Base-by-base conservation (phyloP, 805 yeast species). In the Kluyveromyces starmeri region DNA sequence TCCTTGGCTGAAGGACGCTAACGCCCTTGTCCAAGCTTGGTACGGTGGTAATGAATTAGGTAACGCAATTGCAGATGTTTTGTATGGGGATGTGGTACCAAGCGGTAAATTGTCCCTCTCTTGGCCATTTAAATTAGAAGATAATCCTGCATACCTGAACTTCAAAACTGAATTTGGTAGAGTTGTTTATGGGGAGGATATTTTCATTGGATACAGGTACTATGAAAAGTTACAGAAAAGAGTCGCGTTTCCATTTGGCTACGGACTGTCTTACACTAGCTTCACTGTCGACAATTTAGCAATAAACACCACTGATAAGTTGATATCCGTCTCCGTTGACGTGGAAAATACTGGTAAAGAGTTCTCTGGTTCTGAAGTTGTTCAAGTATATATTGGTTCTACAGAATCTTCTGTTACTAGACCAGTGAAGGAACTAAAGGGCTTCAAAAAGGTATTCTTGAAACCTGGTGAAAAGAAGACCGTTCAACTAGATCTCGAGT, bases 111-210 rank as follows among this genome's bases (percentile, higher is more conserved):
- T 75, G 36, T 59, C 79, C 2, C 49, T 75, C 41, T 58, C 78
- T 4, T 74, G 69, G 67, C 81, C 82, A 22, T 49, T 59, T 36
- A 62, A 54, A 41, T 44, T 62, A 30, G 64, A 69, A 44, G 78
- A 75, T 52, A 73, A 69, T 42, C 81, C 82, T 9, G 65, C 79
- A 0, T 75, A 51, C 53, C 53, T 72, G 46, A 72, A 67, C 55
- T 73, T 59, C 58, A 58, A 59, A 20, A 59, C 75, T 7, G 68
- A 68, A 46, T 64, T 64, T 47, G 80, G 81, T 28, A 56, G 67
- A 34, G 72, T 68, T 20, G 46, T 69, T 36, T 78, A 77, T 45
- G 81, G 83, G 39, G 84, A 78, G 51, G 81, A 75, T 47, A 70
- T 77, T 29, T 76, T 64, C 50, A 71, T 76, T 34, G 83, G 83